Evolutionary conservation across 768 basidiomycete genomes (phyloP).

Genomic region (Serendipita sp.): DNA sequence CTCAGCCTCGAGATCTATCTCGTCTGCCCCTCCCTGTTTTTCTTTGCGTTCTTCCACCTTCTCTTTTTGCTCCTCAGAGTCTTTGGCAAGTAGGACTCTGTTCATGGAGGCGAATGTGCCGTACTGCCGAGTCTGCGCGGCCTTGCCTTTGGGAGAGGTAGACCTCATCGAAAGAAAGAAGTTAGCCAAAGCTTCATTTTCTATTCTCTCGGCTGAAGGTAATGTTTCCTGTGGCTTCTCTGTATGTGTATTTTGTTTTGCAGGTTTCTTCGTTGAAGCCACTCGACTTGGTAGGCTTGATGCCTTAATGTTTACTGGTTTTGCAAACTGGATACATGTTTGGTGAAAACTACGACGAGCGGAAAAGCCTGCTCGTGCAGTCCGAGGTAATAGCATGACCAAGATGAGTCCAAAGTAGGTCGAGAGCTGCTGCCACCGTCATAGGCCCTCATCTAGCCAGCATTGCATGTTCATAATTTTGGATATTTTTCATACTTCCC

Average conservation of each 20-base stretch:
- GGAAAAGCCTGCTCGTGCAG: neutral
- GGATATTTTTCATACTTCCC: neutral
- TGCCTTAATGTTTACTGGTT: neutral
- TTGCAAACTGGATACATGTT: neutral
- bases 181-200: neutral
- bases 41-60: neutral
- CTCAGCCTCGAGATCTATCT: too few species aligned
- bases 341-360: neutral
- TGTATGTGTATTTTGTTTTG: neutral
- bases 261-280: neutral
- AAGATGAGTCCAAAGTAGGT: neutral
- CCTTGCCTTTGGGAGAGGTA: neutral
- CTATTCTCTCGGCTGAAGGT: neutral
- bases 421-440: neutral
- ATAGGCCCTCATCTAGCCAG: neutral
- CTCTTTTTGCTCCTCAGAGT: neutral
- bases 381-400: neutral
- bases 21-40: too few species aligned
- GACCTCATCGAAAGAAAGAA: neutral
- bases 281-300: neutral
- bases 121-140: constrained; percentile 3
- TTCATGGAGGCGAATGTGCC: neutral
- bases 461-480: too few species aligned
- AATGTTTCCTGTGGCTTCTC: neutral
- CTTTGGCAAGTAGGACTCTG: neutral